Percentiles rank a stretch among this genome's conserved stretches.
phyloP scores from a whole-genome alignment of 108 stramenopile species.

The Epipyxis sp. region DNA sequence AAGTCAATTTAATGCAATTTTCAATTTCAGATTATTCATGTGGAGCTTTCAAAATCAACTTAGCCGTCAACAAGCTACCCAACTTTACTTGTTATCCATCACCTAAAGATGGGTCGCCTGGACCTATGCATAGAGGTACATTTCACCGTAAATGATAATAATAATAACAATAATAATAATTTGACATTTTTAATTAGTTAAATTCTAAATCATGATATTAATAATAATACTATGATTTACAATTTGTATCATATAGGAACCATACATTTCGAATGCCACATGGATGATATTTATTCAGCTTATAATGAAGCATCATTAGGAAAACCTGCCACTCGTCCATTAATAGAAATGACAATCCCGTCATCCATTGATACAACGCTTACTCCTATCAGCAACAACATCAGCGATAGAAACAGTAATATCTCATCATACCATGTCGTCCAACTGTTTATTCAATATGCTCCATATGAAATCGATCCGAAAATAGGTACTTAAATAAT shows the following conservation, averaged over 20 bases:
- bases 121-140: slow-evolving; percentile 41
- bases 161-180: too few relatives aligned
- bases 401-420: too few relatives aligned
- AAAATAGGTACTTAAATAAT: too few relatives aligned
- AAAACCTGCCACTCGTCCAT: slow-evolving; percentile 36
- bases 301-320: slow-evolving; percentile 6
- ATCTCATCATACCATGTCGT: slow-evolving; percentile 47
- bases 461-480: slow-evolving; percentile 41
- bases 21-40: slow-evolving; percentile 25
- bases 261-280: slow-evolving; percentile 39
- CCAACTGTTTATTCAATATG: slow-evolving; percentile 49
- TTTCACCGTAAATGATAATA: too few relatives aligned
- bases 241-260: too few relatives aligned
- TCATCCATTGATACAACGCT: slow-evolving; percentile 41
- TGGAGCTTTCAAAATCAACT: slow-evolving; percentile 48
- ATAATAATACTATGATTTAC: too few relatives aligned
- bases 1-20: too few relatives aligned
- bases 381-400: slow-evolving; percentile 38
- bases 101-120: neutral
- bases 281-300: slow-evolving; percentile 36
- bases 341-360: slow-evolving; percentile 53
- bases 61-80: slow-evolving; percentile 34
- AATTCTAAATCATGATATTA: too few relatives aligned
- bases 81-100: slow-evolving; percentile 32
- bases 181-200: too few relatives aligned